Conservation (phyloP, 2,329 filamentous ascomycete species). For the Capronia epimyces region DNA sequence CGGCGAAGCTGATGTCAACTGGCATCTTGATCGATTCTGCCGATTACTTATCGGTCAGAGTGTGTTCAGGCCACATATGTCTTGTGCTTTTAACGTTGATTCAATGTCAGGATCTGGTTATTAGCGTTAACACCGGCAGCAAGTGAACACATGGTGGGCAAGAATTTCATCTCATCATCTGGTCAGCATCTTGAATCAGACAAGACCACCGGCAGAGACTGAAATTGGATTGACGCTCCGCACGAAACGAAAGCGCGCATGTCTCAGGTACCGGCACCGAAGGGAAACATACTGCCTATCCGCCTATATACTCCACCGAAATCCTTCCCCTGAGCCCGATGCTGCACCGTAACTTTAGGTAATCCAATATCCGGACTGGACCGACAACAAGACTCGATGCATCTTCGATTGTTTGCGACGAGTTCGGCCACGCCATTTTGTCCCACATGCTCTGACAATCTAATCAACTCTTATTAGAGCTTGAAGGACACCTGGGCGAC, state of each 20-base stretch:
- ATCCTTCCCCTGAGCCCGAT: background rate
- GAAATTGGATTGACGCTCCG: no score
- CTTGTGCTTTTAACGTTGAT: no score
- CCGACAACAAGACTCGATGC: background rate
- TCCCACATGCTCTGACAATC: background rate
- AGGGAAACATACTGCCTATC: background rate
- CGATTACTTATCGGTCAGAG: background rate
- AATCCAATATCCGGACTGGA: background rate
- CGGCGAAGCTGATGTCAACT: constrained; percentile 48
- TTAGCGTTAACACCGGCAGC: no score
- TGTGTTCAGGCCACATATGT: no score
- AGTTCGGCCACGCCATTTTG: constrained; percentile 1
- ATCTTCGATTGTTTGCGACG: constrained; percentile 1
- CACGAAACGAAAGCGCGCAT: no score
- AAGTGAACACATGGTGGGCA: no score
- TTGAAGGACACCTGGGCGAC: constrained; percentile 8
- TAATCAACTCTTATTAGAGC: constrained; percentile 4
- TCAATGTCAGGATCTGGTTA: no score
- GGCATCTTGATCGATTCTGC: constrained; percentile 11
- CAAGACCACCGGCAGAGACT: no score
- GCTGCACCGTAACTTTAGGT: background rate
- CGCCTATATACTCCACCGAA: background rate
- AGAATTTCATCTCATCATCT: no score
- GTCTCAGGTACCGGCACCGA: no score
- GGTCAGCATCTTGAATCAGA: no score